Percentiles rank a stretch among this genome's conserved stretches.
Evolutionary conservation across 768 basidiomycete species (phyloP).

Genomic region (Neoboletus subvelutipes): DNA sequence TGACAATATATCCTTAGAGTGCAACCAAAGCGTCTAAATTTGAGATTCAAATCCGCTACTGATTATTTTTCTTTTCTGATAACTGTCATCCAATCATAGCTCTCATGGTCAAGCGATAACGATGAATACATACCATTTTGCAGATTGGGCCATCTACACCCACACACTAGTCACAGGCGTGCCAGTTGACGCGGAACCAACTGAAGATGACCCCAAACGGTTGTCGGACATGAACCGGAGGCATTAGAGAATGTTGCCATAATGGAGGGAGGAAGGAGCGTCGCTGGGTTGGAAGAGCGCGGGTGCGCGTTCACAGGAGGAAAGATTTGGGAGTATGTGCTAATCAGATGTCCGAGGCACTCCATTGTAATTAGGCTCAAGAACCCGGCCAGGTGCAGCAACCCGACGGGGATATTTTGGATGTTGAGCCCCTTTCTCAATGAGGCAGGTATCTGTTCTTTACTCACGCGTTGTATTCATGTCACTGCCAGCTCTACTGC

Average conservation of each 20-base stretch:
- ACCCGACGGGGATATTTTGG: constrained; percentile 22
- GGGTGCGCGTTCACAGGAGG: constrained; percentile 19
- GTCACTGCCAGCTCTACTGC: constrained; percentile 33
- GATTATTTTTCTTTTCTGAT: no score
- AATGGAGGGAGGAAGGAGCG: not conserved
- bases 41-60: no score
- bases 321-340: constrained; percentile 24
- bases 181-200: no score
- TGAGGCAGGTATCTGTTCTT: constrained; percentile 26
- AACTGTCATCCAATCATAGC: no score
- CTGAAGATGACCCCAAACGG: not conserved
- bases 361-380: constrained; percentile 38
- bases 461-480: constrained; percentile 37
- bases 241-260: constrained; percentile 10
- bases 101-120: no score
- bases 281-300: constrained; percentile 30
- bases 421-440: no score
- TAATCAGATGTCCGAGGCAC: constrained; percentile 39
- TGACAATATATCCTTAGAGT: no score
- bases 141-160: no score
- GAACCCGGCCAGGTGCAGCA: constrained; percentile 17
- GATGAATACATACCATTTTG: no score
- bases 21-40: no score
- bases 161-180: no score
- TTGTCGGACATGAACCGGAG: constrained; percentile 11